Percentiles rank a stretch among this genome's conserved stretches.
Conservation (phyloP, 2,329 filamentous ascomycete genomes). For the Colletotrichum plurivorum region DNA sequence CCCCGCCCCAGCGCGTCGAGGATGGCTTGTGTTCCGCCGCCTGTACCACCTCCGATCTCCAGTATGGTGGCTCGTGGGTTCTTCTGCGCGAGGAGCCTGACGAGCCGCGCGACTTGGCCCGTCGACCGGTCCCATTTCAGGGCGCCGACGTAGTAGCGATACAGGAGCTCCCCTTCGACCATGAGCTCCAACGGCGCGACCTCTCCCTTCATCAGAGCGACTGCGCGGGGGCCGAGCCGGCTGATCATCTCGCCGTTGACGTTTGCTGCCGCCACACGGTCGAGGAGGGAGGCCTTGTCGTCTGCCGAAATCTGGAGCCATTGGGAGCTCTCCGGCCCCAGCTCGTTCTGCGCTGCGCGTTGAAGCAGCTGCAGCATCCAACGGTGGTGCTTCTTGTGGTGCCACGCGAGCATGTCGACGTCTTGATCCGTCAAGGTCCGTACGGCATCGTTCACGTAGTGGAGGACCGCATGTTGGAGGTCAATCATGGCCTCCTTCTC, state of each 20-base stretch:
- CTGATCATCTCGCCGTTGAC: slow-evolving; percentile 30
- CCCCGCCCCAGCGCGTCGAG: slow-evolving; percentile 38
- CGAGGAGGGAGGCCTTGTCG: slow-evolving; percentile 2
- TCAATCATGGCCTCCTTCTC: slow-evolving; percentile 7
- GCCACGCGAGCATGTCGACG: neutral
- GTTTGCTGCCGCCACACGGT: slow-evolving; percentile 1
- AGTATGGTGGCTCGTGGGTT: slow-evolving; percentile 50
- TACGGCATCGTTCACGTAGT: slow-evolving; percentile 11
- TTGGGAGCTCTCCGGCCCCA: slow-evolving; percentile 5
- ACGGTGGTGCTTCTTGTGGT: neutral
- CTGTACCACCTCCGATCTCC: slow-evolving; percentile 53
- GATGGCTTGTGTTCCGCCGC: slow-evolving; percentile 46
- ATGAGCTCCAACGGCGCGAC: slow-evolving; percentile 27
- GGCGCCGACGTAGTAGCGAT: slow-evolving; percentile 18
- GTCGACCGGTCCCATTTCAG: slow-evolving; percentile 23
- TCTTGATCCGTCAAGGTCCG: neutral
- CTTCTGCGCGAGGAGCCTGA: slow-evolving; percentile 44
- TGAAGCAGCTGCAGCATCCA: slow-evolving; percentile 1
- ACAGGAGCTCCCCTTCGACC: slow-evolving; percentile 23
- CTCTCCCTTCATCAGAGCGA: slow-evolving; percentile 4
- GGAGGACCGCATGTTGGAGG: neutral
- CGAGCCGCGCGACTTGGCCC: slow-evolving; percentile 1
- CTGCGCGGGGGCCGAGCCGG: slow-evolving; percentile 2
- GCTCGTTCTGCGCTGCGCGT: neutral
- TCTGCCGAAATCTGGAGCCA: slow-evolving; percentile 3